phyloP scores from a whole-genome alignment of 768 basidiomycete species.

The Xerocomellus dryophilus region DNA sequence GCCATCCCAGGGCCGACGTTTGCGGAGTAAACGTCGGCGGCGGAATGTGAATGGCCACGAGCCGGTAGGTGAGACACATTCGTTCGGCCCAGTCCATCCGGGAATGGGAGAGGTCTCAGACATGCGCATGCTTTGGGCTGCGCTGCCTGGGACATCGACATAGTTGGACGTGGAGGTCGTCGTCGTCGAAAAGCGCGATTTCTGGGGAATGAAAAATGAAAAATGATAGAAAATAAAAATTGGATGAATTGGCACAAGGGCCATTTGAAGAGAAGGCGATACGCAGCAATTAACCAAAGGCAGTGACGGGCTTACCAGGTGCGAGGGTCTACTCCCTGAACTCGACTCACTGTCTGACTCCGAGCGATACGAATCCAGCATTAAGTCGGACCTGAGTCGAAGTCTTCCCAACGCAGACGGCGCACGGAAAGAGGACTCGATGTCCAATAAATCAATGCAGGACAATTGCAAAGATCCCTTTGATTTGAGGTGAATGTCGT shows the following conservation, averaged over 20 bases:
- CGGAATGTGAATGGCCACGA: slow-evolving; percentile 26
- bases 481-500: slow-evolving; percentile 18
- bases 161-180: slow-evolving; percentile 35
- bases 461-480: slow-evolving; percentile 22
- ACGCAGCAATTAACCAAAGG: neutral
- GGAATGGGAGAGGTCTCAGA: slow-evolving; percentile 4
- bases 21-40: slow-evolving; percentile 29
- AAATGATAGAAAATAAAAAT: neutral
- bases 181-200: slow-evolving; percentile 36
- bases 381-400: slow-evolving; percentile 21
- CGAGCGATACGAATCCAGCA: slow-evolving; percentile 15
- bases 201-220: slow-evolving; percentile 13
- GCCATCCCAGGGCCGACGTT: slow-evolving; percentile 24
- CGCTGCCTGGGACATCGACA: slow-evolving; percentile 14
- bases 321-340: neutral
- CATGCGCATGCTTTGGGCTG: neutral
- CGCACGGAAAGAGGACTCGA: slow-evolving; percentile 15
- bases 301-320: slow-evolving; percentile 16
- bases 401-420: slow-evolving; percentile 14
- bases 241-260: neutral
- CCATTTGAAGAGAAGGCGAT: neutral
- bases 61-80: slow-evolving; percentile 10
- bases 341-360: slow-evolving; percentile 17
- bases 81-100: neutral
- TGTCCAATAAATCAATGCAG: slow-evolving; percentile 20